These are phyloP conservation scores for Diaporthe ilicicola DNA, from an alignment of 2,329 filamentous ascomycete species.

Conservation along the genomic window DNA sequence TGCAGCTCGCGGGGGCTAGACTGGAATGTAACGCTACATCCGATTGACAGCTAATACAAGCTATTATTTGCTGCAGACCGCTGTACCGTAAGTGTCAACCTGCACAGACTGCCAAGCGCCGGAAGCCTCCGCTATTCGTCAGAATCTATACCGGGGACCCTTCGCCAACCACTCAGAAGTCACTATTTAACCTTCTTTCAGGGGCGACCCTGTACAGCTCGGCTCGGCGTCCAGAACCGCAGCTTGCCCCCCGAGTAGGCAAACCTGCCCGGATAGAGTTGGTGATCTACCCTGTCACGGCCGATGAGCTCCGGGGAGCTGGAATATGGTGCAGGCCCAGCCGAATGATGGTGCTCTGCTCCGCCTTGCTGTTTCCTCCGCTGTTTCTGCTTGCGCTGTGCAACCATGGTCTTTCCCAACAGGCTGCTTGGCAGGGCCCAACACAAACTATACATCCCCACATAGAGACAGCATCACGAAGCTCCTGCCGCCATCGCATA, in stretches of 20 bases:
- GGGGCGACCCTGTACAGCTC: too few species aligned
- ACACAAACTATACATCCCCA: neutral
- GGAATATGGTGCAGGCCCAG: neutral
- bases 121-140: too few species aligned
- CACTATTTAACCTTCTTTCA: too few species aligned
- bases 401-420: neutral
- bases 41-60: too few species aligned
- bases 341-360: neutral
- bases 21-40: too few species aligned
- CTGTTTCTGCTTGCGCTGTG: neutral
- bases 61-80: too few species aligned
- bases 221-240: neutral
- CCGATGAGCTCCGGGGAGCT: neutral
- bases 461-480: neutral
- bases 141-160: too few species aligned
- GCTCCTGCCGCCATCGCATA: neutral
- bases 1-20: too few species aligned
- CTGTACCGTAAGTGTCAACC: too few species aligned
- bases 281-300: slow-evolving; percentile 2
- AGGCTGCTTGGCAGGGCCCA: neutral
- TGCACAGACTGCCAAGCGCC: too few species aligned
- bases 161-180: too few species aligned
- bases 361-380: neutral
- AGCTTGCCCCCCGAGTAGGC: neutral
- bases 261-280: slow-evolving; percentile 11